Percentiles rank a stretch among this genome's conserved stretches.
Evolutionary conservation across 2,329 filamentous ascomycete genomes (phyloP).

Genomic region (Ceratocystis huliohia): DNA sequence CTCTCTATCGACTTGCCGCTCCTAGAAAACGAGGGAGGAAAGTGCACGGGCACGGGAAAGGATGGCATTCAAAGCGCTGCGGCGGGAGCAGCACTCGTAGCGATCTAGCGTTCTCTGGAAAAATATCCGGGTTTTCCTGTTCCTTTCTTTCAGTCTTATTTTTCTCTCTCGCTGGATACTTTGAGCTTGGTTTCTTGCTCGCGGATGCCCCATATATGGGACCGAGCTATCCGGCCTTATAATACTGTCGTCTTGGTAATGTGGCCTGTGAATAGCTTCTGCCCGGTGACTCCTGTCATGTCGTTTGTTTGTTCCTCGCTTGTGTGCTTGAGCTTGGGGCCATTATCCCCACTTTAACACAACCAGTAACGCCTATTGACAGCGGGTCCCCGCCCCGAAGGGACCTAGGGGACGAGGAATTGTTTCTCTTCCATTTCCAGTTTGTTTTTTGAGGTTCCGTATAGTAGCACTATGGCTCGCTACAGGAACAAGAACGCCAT

Average conservation of each 20-base stretch:
- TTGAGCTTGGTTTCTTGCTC: background rate
- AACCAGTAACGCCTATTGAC: background rate
- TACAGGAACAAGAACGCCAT: background rate
- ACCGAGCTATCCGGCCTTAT: too few relatives aligned
- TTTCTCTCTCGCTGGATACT: background rate
- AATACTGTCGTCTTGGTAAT: too few relatives aligned
- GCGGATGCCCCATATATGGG: too few relatives aligned
- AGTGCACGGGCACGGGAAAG: constrained; percentile 7
- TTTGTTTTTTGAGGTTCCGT: background rate
- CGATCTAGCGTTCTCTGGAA: constrained; percentile 5
- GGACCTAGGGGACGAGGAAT: too few relatives aligned
- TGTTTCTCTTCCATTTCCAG: background rate
- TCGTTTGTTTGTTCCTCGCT: background rate
- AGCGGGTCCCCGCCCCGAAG: background rate
- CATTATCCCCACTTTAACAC: background rate
- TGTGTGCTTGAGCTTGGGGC: background rate
- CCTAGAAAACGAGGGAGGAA: background rate
- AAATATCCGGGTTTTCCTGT: background rate
- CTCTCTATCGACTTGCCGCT: too few relatives aligned
- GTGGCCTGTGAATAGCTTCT: background rate
- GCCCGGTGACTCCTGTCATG: background rate
- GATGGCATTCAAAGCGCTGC: background rate
- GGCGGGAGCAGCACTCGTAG: background rate
- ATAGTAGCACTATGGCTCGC: background rate
- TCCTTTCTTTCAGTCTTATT: too few relatives aligned